Evolutionary conservation across 2,329 filamentous ascomycete genomes (phyloP), one percentile per base, ranked within the genome.

Genomic region (Curvularia sp.): DNA sequence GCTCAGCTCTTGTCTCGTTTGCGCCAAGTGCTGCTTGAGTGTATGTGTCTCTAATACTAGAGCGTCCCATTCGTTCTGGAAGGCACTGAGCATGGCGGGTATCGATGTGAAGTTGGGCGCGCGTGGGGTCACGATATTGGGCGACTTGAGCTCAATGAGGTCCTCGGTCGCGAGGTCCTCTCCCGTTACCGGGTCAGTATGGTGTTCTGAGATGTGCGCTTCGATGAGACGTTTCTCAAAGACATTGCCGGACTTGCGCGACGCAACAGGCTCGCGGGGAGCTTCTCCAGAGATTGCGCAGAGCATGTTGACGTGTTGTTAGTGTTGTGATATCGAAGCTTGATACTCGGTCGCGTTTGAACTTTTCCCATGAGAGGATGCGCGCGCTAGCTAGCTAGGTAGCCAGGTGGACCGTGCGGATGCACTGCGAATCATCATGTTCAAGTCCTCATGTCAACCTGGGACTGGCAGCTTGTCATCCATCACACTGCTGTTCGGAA

Each of bases 61-160:
- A 8, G 93, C 89, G 76, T 99, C 95, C 95, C 95, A 99, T 83
- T 99, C 95, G 77, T 96, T 96, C 78, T 99, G 95, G 78, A 99
- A 98, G 38, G 93, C 90, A 49, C 92, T 90, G 55, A 99, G 89
- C 55, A 99, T 86, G 18, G 95, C 93, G 21, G 95, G 95, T 74
- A 99, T 97, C 36, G 95, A 99, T 53, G 95, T 98, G 71, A 98
- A 87, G 32, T 92, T 93, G 30, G 95, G 94, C 57, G 95, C 93
- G 72, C 95, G 87, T 49, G 95, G 94, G 69, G 91, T 90, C 61
- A 97, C 92, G 68, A 92, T 86, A 79, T 90, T 89, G 68, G 90
- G 85, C 58, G 91, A 88, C 81, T 95, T 92, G 77, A 99, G 85
- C 64, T 93, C 89, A 72, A 99, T 84, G 60, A 99, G 86, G 77